A percentile compares a stretch with the other conserved stretches of the same genome.
Conservation (phyloP, 2,329 filamentous ascomycete species). For the Penicillium sp. region DNA sequence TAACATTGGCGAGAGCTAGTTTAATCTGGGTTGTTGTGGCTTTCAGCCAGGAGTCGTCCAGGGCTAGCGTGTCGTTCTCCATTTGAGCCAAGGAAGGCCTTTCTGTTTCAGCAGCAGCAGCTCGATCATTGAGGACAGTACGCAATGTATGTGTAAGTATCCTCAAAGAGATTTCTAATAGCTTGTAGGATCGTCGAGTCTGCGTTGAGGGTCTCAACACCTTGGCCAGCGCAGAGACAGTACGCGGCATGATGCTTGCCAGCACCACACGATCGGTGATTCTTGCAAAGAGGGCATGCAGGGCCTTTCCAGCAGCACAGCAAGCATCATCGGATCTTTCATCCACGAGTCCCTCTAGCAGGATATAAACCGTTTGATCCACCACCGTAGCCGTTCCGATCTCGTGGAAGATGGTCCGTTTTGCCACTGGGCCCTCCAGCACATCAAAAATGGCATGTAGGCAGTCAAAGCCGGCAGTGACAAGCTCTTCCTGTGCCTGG, state of each 20-base stretch:
- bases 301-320: conserved; percentile 62
- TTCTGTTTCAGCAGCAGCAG: conserved; percentile 16
- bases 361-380: conserved; percentile 75
- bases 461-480: conserved; percentile 67
- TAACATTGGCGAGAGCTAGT: conserved; percentile 71
- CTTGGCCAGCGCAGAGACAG: conserved; percentile 76
- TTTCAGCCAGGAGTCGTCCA: conserved; percentile 66
- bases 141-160: conserved; percentile 52
- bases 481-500: conserved; percentile 66
- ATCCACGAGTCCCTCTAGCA: conserved; percentile 70
- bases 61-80: conserved; percentile 38
- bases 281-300: conserved; percentile 61
- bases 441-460: conserved; percentile 64
- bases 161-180: conserved; percentile 63
- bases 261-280: conserved; percentile 71
- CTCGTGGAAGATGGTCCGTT: conserved; percentile 45
- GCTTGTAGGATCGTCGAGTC: conserved; percentile 57
- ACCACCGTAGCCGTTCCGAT: conserved; percentile 68
- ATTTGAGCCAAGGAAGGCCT: conserved; percentile 21
- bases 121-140: conserved; percentile 48
- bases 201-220: conserved; percentile 67
- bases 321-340: conserved; percentile 67
- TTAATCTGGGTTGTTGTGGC: conserved; percentile 80
- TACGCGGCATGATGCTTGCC: conserved; percentile 82
- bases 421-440: conserved; percentile 50